A percentile compares a stretch with the other conserved stretches of the same genome.
phyloP scores from a whole-genome alignment of 1,284 basidiomycete genomes.

The Earliella scabrosa region DNA sequence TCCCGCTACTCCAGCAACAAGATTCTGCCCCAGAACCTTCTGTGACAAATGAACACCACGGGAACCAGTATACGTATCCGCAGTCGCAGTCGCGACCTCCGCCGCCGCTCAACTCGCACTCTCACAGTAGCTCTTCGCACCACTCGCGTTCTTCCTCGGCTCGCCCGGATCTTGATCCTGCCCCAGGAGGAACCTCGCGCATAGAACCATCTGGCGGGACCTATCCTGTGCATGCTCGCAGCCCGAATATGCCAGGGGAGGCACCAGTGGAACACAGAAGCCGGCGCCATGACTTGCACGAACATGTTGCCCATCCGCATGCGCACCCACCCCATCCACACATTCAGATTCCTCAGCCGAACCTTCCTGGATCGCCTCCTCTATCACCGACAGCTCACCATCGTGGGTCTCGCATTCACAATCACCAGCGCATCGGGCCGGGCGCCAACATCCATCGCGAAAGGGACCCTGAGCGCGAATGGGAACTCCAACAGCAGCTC shows the following conservation, averaged over 20 bases:
- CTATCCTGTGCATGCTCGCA: conserved; percentile 29
- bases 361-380: conserved; percentile 29
- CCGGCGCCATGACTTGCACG: conserved; percentile 28
- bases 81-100: conserved; percentile 39
- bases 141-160: conserved; percentile 35
- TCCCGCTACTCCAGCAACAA: conserved; percentile 35
- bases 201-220: conserved; percentile 31
- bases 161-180: conserved; percentile 29
- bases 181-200: conserved; percentile 20
- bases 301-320: conserved; percentile 26
- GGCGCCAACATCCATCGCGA: conserved; percentile 55
- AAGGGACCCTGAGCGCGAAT: conserved; percentile 50
- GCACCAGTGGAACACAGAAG: conserved; percentile 24
- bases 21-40: conserved; percentile 44
- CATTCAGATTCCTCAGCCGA: conserved; percentile 28
- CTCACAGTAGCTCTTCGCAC: conserved; percentile 48
- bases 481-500: conserved; percentile 45
- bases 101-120: conserved; percentile 41
- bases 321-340: conserved; percentile 29
- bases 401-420: conserved; percentile 45
- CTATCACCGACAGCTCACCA: conserved; percentile 28
- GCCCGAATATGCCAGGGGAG: conserved; percentile 31
- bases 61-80: conserved; percentile 46
- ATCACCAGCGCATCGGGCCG: conserved; percentile 70
- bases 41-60: conserved; percentile 33